Evolutionary conservation across 208 protist species (phyloP).

Genomic region (Leishmania tarentolae): DNA sequence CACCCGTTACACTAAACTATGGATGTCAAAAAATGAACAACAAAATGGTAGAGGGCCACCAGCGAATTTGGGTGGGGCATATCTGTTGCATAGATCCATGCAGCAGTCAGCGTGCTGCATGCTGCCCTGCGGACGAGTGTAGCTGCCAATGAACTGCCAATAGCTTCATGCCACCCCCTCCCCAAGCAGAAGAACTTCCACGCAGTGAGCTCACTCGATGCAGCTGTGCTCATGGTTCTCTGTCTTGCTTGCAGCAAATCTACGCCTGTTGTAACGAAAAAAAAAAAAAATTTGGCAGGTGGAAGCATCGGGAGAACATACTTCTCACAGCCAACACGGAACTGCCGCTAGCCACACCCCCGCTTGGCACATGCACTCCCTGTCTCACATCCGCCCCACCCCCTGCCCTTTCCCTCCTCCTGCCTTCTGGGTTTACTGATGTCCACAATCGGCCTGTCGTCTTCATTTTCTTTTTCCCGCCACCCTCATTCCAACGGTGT

Average conservation of each 20-base stretch:
- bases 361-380: not conserved
- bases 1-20: not conserved
- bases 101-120: not conserved
- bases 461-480: not conserved
- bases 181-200: not conserved
- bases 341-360: not conserved
- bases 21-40: not conserved
- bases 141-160: not conserved
- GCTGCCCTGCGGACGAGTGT: not conserved
- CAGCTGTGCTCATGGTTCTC: not conserved
- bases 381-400: too few relatives aligned
- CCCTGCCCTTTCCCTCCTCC: not conserved
- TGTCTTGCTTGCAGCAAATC: not conserved
- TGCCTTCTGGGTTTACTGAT: not conserved
- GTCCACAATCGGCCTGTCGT: not conserved
- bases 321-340: not conserved
- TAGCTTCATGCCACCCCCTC: not conserved
- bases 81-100: not conserved
- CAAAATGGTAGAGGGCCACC: not conserved
- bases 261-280: not conserved
- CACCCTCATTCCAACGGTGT: not conserved
- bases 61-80: not conserved
- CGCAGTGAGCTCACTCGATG: not conserved
- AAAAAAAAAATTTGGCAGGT: not conserved
- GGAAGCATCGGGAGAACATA: not conserved